Evolutionary conservation across 2,329 filamentous ascomycete genomes (phyloP), one percentile per base, ranked within the genome.

Genomic region (Tympanopsis confertula): DNA sequence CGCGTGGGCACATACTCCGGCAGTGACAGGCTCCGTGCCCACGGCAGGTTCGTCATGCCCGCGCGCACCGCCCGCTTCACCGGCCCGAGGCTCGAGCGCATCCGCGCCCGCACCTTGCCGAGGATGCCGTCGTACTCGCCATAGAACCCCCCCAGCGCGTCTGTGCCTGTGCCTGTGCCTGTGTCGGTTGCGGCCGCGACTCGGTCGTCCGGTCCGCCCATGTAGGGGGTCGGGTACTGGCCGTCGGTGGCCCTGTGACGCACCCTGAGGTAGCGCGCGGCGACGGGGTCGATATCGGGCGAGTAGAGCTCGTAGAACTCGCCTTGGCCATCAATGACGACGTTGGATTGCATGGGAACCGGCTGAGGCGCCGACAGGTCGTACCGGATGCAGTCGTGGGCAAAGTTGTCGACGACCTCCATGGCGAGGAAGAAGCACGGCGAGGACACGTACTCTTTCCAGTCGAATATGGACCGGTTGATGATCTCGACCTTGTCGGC

Each of bases 401-500:
- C 80, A 56, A 98, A 96, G 63, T 98, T 98, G 66, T 98, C 91
- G 53, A 95, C 94, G 46, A 98, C 91, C 61, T 98, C 91, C 61
- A 98, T 82, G 33, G 89, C 91, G 32, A 98, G 74, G 68, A 98
- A 96, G 69, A 94, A 98, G 65, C 91, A 96, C 0, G 89, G 91
- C 3, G 82, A 84, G 5, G 86, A 82, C n/a, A 95, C 85, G 47
- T 83, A 85, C 35, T 75, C 74, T 45, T 82, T 67, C 89, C 91
- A 98, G 58, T 94, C 86, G 54, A 98, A 96, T 53, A 98, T 84
- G 52, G 85, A 93, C 48, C 78, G 76, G 63, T 96, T 95, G 61
- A 96, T 80, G 55, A 98, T 94, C 50, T 94, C 85, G 39, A 96
- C 87, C 52, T 87, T 89, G 53, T 79, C 79, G 3, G 71, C 63